Evolutionary conservation across 441 rosid genomes (phyloP), one percentile per base, ranked within the genome.

Genomic region (Bocquillonia castaneifolia): DNA sequence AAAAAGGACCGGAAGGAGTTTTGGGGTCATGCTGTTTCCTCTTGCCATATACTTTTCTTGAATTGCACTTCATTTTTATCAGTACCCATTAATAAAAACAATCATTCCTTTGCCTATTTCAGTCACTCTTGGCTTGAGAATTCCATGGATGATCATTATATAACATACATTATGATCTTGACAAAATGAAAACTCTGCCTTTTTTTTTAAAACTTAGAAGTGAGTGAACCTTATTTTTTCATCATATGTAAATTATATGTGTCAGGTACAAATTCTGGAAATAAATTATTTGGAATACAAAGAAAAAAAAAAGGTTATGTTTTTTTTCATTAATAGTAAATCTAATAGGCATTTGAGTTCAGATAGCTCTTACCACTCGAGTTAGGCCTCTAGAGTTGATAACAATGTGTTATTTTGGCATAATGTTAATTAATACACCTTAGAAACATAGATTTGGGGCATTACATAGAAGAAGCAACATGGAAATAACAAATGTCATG

Each of bases 41-140:
- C 10, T 31, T 53, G 5, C 23, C n/a, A n/a, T n/a, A n/a, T n/a
- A 51, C 67, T 58, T 68, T 58, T 58, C 72, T 68, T 68, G 37
- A 64, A 34, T 32, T 36, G 37, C 36, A 59, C 37, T 12, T 20
- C 23, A 45, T 59, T 47, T 68, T 36, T 34, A 18, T 50, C 42
- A 37, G 10, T 5, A 3, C 40, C 45, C 44, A n/a, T 37, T 37
- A 23, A 29, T 50, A 36, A 14, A 48, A 23, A 36, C n/a, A 69
- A 44, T 50, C 66, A 59, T 18, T 37, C 23, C 50, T 18, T 29
- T 22, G 42, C n/a, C 62, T 42, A 2, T 40, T 52, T 37, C 34
- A 45, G 15, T 20, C 29, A 14, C 31, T 42, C 10, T 13, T 13
- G 3, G 63, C 63, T 67, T 58, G n/a, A 64, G 44, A 50, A n/a